Evolutionary conservation across 2,329 filamentous ascomycete genomes (phyloP).

Genomic region (Pseudocercospora macadamiae): DNA sequence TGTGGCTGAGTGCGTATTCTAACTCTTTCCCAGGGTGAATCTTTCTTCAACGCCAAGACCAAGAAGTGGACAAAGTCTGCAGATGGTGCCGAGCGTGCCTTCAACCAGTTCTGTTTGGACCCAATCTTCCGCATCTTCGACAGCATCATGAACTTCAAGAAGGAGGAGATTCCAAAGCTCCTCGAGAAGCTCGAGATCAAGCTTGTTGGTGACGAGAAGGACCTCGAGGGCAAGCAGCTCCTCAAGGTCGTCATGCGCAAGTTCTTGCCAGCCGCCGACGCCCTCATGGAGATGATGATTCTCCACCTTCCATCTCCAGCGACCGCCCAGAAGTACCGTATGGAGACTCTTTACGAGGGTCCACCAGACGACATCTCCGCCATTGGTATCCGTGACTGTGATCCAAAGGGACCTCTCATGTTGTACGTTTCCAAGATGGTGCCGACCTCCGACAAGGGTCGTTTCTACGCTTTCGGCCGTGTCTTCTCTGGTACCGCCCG

Average conservation of each 20-base stretch:
- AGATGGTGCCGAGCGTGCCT: conserved; percentile 96
- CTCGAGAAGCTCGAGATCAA: conserved; percentile 95
- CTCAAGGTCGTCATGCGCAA: conserved; percentile 98
- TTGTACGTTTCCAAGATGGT: conserved; percentile 99
- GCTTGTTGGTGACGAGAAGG: conserved; percentile 81
- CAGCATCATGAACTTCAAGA: conserved; percentile 98
- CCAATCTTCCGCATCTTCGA: conserved; percentile 99
- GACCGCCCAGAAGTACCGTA: conserved; percentile 96
- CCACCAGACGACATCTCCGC: conserved; percentile 87
- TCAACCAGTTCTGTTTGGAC: conserved; percentile 99
- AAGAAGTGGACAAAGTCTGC: conserved; percentile 99
- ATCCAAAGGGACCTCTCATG: conserved; percentile 98
- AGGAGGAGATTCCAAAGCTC: conserved; percentile 81
- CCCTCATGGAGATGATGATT: conserved; percentile 99
- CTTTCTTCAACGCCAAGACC: conserved; percentile 99
- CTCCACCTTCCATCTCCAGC: conserved; percentile 96
- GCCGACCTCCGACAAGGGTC: conserved; percentile 98
- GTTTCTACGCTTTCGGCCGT: conserved; percentile 99
- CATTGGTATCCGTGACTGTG: conserved; percentile 97
- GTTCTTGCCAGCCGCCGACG: conserved; percentile 97
- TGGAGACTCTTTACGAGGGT: conserved; percentile 98
- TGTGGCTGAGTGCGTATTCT: conserved; percentile 7
- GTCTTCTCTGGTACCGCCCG: conserved; percentile 98
- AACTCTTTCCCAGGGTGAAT: conserved; percentile 70
- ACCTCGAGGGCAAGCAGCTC: conserved; percentile 95